Base-by-base conservation (phyloP, 2,329 filamentous ascomycete genomes). In the Rhytidhysteron rufulum region DNA sequence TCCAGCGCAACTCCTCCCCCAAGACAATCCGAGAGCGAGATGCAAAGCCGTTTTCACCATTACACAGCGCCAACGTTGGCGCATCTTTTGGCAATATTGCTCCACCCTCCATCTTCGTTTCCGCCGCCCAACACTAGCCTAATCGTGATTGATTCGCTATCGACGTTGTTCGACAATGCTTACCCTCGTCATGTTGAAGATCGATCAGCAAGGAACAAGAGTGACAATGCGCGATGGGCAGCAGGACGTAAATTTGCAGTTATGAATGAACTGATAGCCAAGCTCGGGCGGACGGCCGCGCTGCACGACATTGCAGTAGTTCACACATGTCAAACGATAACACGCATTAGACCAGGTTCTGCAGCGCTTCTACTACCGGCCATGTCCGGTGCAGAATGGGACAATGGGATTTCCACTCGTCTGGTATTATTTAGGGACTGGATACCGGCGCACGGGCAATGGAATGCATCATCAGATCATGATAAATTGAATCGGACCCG, bases 391-490 rank as follows among this genome's bases (percentile, higher is more conserved):
- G 74, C 74, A 16, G 79, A 85, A 31, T 96, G 90, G 90, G 89
- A 95, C 45, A 81, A 80, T 48, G 84, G 82, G 22, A 71, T 95
- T 27, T 79, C 80, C 45, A 86, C 81, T 31, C 77, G 88, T 39
- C 63, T 95, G 45, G 83, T 85, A 18, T 65, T 95, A 24, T 95
- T 93, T 63, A 78, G 85, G 54, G 88, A 95, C 67, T 90, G 69
- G 57, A 45, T 58, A 37, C 49, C 55, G 41, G 54, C 50, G 45
- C 50, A 62, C 54, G 45, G 48, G 36, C 56, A 60, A 45, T 37
- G 49, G 32, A 54, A 33, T 35, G 55, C 53, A 31, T 42, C 48
- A 36, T 42, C 48, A 36, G 55, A 60, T 32, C 46, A 54, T 34
- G 54, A 59, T 40, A 57, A 46, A 48, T 46, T 61, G 49, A 55